These are phyloP conservation scores for Combretum micranthum DNA, from an alignment of 345 rosid species.

Conservation along the genomic window DNA sequence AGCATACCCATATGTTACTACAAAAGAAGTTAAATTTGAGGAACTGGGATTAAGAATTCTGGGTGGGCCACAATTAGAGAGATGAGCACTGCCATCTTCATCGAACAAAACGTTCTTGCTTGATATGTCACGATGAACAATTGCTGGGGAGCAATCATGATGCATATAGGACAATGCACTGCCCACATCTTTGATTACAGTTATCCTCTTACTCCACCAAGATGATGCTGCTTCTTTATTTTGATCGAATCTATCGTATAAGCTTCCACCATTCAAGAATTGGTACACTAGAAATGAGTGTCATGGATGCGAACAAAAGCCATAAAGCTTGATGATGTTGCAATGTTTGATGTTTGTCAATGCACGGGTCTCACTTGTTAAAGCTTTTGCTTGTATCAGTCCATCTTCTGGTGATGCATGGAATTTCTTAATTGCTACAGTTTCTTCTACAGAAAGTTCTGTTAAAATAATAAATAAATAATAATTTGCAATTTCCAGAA, in stretches of 20 bases:
- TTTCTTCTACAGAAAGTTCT: neutral
- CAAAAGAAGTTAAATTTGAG: slow-evolving; percentile 11
- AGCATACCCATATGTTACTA: slow-evolving; percentile 7
- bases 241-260: slow-evolving; percentile 3
- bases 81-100: neutral
- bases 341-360: slow-evolving; percentile 27
- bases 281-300: slow-evolving; percentile 33
- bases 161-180: slow-evolving; percentile 8
- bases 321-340: slow-evolving; percentile 23
- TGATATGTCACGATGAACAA: slow-evolving; percentile 11
- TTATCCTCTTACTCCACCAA: slow-evolving; percentile 20
- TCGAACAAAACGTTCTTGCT: slow-evolving; percentile 13
- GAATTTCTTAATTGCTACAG: slow-evolving; percentile 24
- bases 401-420: neutral
- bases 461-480: no score
- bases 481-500: no score
- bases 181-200: neutral
- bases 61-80: slow-evolving; percentile 6
- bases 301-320: slow-evolving; percentile 17
- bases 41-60: neutral
- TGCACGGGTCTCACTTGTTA: slow-evolving; percentile 17
- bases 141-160: slow-evolving; percentile 3
- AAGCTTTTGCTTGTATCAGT: slow-evolving; percentile 1
- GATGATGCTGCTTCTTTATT: slow-evolving; percentile 8
- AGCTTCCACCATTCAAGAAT: slow-evolving; percentile 22